Evolutionary conservation across 23 red algal species (phyloP), one percentile per base, ranked within the genome.

Genomic region (Gracilariopsis chorda): DNA sequence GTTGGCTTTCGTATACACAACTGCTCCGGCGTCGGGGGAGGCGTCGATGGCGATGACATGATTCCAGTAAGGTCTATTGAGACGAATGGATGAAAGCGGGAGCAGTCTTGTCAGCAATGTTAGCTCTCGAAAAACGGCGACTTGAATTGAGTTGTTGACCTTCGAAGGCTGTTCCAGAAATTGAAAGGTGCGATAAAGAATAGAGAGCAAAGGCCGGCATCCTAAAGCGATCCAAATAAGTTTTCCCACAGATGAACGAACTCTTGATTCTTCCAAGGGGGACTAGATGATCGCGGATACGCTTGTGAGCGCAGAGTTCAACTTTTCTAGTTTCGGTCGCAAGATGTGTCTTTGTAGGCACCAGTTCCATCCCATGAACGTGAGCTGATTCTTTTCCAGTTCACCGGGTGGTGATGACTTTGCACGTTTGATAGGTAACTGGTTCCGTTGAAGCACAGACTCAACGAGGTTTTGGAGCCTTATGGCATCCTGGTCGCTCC

Each of bases 341-440:
- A 60, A 21, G 19, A 60, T 27, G 30, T 5, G n/a, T 60, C 30
- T 5, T n/a, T 51, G 30, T 21, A 79, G 74, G 42, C 19, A 41
- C 43, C 48, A 79, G 27, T 28, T 52, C 74, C 74, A 79, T 51
- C 74, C 74, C 23, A 79, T 79, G 29, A 79, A 79, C 5, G 42
- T 7, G 4, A 79, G 48, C 46, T 29, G 48, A 5, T 79, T 32
- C 5, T 14, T 79, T 48, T 51, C 74, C 25, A 79, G 42, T 7
- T 48, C 13, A 17, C 43, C 43, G 7, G 34, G 29, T 16, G 74
- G 12, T 48, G 48, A 48, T 45, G 45, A 79, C 74, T 79, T 79
- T 13, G 19, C 12, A 4, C 43, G 30, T 16, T 79, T 79, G 30
- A 79, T 51, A 4, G 74, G 43, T 14, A 79, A 30, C 8, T 28